A percentile compares a stretch with the other conserved stretches of the same genome.
Conservation (phyloP, 306 rosid species). For the Echinosophora koreensis region DNA sequence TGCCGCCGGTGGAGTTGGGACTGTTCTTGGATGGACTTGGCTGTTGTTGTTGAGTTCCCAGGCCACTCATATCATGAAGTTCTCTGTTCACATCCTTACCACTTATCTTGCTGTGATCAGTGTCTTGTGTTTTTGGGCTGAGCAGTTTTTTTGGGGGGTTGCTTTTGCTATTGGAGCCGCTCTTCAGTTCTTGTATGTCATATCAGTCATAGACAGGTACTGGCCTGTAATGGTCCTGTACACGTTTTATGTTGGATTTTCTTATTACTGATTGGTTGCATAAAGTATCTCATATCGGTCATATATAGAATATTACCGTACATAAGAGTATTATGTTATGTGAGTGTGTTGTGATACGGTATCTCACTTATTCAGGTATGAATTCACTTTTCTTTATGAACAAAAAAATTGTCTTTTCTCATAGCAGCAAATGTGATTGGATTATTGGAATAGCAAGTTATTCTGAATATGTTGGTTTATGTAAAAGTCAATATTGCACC, state of each 20-base stretch:
- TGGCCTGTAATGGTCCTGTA: constrained; percentile 21
- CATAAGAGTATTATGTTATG: background rate
- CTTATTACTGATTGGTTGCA: background rate
- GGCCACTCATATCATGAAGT: constrained; percentile 86
- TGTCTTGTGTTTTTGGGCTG: constrained; percentile 93
- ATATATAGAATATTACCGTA: background rate
- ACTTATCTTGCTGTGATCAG: constrained; percentile 95
- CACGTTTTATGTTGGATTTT: constrained; percentile 26
- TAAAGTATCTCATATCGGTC: background rate
- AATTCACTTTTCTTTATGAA: constrained; percentile 5
- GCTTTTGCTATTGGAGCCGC: constrained; percentile 84
- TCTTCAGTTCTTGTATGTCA: constrained; percentile 87
- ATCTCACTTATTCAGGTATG: background rate
- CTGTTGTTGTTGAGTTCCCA: constrained; percentile 79
- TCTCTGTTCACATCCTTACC: constrained; percentile 87
- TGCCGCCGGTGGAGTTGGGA: constrained; percentile 92
- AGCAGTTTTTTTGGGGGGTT: constrained; percentile 86
- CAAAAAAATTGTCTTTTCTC: background rate
- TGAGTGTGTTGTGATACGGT: background rate
- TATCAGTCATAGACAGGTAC: constrained; percentile 92
- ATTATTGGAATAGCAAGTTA: constrained; percentile 1
- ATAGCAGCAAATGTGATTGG: constrained; percentile 5
- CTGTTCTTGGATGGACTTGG: constrained; percentile 88
- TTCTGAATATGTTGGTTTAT: constrained; percentile 11
- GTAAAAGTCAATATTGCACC: constrained; percentile 1